Evolutionary conservation across 1,284 basidiomycete species (phyloP).

Genomic region (Tremellales sp.): DNA sequence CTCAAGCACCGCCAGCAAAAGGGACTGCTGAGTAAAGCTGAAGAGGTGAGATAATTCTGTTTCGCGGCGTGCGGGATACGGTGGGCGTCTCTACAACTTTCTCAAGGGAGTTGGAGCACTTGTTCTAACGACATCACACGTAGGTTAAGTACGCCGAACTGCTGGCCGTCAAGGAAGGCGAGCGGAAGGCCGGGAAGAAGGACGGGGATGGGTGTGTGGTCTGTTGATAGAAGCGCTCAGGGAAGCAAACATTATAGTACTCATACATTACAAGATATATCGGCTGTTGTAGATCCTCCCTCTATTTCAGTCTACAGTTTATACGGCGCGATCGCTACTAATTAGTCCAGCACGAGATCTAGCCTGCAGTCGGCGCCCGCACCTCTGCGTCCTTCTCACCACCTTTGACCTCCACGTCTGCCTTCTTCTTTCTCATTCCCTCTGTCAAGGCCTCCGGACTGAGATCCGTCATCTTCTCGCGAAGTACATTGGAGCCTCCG

Average conservation of each 20-base stretch:
- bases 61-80: background rate
- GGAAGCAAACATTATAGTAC: background rate
- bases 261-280: too few species aligned
- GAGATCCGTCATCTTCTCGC: slow-evolving; percentile 27
- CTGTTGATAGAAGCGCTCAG: background rate
- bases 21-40: slow-evolving; percentile 45
- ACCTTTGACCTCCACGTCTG: background rate
- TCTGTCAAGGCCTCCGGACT: slow-evolving; percentile 34
- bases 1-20: slow-evolving; percentile 46
- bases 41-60: slow-evolving; percentile 43
- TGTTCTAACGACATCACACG: slow-evolving; percentile 1
- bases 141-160: slow-evolving; percentile 47
- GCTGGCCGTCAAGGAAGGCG: slow-evolving; percentile 36
- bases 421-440: slow-evolving; percentile 10
- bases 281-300: too few species aligned
- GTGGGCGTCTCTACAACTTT: background rate
- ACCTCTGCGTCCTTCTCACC: background rate
- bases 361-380: too few species aligned
- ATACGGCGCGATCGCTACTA: too few species aligned
- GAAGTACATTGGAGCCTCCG: slow-evolving; percentile 32
- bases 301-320: too few species aligned
- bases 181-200: slow-evolving; percentile 29
- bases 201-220: slow-evolving; percentile 27
- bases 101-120: background rate
- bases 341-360: too few species aligned